Evolutionary conservation across 73 alveolate genomes (phyloP), one percentile per base, ranked within the genome.

Genomic region (Diophrys sp.): DNA sequence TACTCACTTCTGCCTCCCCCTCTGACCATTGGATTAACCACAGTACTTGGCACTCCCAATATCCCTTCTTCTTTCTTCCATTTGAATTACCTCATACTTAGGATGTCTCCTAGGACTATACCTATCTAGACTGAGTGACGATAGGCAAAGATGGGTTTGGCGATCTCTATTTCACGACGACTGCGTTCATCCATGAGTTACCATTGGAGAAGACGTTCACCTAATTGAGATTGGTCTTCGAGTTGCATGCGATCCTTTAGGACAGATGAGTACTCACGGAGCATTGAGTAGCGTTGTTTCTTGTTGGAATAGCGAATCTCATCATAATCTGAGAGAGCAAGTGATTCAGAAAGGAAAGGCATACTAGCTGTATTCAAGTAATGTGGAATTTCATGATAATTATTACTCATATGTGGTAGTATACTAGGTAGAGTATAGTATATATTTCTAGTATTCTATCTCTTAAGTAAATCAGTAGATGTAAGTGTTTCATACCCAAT

Each of bases 341-440:
- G 77, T n/a, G 30, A 82, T 31, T 82, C 24, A 29, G 57, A n/a
- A 26, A 73, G 28, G 62, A 74, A 82, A 2, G 90, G 90, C 23
- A 82, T 14, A 33, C 76, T 54, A 34, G 90, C 90, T 2, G 90
- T 74, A 62, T 82, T 82, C 31, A 82, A 62, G 71, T 82, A 75
- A 23, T 32, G 33, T 11, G 90, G 90, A 29, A 82, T 74, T 27
- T 70, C 73, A 74, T 82, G 84, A 54, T 53, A 73, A 1, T 74
- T 57, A 30, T 82, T 66, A 1, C 79, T 14, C 70, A 73, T 74
- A 73, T 33, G 73, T 0, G 89, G 89, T 0, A 82, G 54, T 11
- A 82, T 77, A 1, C 67, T 23, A 44, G 90, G 80, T 23, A 82
- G 31, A 25, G 90, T 82, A 27, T 73, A 33, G 27, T 29, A 23